phyloP scores from a whole-genome alignment of 2,329 filamentous ascomycete species.

The Didymella exigua region DNA sequence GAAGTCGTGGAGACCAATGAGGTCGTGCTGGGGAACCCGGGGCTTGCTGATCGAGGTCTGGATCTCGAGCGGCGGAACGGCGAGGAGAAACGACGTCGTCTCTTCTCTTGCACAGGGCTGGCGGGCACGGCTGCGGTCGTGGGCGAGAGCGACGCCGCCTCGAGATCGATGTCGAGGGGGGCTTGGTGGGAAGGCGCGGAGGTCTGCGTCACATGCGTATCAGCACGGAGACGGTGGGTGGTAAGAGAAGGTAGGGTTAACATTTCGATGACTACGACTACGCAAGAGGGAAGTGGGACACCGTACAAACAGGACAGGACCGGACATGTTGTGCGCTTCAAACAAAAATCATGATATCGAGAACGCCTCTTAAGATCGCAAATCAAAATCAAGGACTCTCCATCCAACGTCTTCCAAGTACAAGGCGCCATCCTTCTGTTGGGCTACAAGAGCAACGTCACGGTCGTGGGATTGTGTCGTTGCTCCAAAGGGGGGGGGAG shows the following conservation, averaged over 20 bases:
- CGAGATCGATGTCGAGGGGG: conserved; percentile 44
- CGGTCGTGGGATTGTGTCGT: conserved; percentile 12
- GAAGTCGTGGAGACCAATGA: conserved; percentile 4
- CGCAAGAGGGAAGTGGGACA: conserved; percentile 19
- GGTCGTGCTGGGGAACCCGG: conserved; percentile 31
- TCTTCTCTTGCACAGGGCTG: conserved; percentile 31
- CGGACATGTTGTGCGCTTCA: conserved; percentile 23
- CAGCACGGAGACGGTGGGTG: conserved; percentile 36
- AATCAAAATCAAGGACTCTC: conserved; percentile 17
- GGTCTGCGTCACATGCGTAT: conserved; percentile 47
- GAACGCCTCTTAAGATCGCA: conserved; percentile 30
- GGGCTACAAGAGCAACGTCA: conserved; percentile 6
- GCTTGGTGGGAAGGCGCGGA: conserved; percentile 38
- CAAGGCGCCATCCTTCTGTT: conserved; percentile 19
- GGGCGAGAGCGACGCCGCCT: conserved; percentile 23
- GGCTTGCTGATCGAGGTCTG: conserved; percentile 38
- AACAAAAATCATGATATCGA: conserved; percentile 23
- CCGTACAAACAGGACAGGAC: conserved; percentile 27
- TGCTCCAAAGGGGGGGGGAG: conserved; percentile 13
- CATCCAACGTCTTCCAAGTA: conserved; percentile 21
- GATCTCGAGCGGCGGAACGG: conserved; percentile 42
- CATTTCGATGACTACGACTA: conserved; percentile 39
- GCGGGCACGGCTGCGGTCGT: conserved; percentile 15
- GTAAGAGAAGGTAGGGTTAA: conserved; percentile 19
- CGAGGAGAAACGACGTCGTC: conserved; percentile 40